Evolutionary conservation across 1,284 basidiomycete species (phyloP).

Genomic region (Apiotrichum gamsii): DNA sequence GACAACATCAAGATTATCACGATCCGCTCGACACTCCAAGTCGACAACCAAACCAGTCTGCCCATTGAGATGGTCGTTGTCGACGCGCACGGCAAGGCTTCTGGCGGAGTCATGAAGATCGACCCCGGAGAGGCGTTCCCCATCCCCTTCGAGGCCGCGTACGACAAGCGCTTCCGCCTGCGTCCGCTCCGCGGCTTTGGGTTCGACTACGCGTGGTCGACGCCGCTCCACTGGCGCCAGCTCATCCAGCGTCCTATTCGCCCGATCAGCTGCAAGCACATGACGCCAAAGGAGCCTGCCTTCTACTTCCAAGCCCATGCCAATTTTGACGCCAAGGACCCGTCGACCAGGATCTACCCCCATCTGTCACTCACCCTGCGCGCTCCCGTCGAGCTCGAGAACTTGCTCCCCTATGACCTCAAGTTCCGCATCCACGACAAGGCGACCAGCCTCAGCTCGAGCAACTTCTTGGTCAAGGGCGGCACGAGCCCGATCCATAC

Average conservation of each 20-base stretch:
- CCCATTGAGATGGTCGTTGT: slow-evolving; percentile 89
- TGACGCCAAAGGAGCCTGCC: slow-evolving; percentile 73
- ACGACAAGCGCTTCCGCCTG: slow-evolving; percentile 72
- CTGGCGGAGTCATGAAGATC: slow-evolving; percentile 77
- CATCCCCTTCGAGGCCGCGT: slow-evolving; percentile 86
- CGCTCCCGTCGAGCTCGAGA: slow-evolving; percentile 96
- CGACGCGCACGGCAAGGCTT: slow-evolving; percentile 74
- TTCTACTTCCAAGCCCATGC: slow-evolving; percentile 96
- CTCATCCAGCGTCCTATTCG: slow-evolving; percentile 70
- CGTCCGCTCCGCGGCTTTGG: slow-evolving; percentile 85
- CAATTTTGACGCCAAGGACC: slow-evolving; percentile 67
- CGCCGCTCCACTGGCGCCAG: slow-evolving; percentile 85
- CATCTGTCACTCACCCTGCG: slow-evolving; percentile 78
- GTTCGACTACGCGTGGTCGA: slow-evolving; percentile 67
- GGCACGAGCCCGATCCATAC: slow-evolving; percentile 96
- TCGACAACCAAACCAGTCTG: slow-evolving; percentile 88
- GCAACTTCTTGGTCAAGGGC: slow-evolving; percentile 86
- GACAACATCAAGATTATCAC: slow-evolving; percentile 96
- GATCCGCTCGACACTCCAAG: slow-evolving; percentile 84
- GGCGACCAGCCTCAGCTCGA: slow-evolving; percentile 72
- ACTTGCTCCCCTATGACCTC: slow-evolving; percentile 89
- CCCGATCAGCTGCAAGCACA: slow-evolving; percentile 78
- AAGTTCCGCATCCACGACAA: slow-evolving; percentile 97
- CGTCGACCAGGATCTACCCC: slow-evolving; percentile 66
- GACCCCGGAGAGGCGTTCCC: slow-evolving; percentile 83